A percentile compares a stretch with the other conserved stretches of the same genome.
Conservation (phyloP, 2,329 filamentous ascomycete genomes). For the Exophiala spinifera region DNA sequence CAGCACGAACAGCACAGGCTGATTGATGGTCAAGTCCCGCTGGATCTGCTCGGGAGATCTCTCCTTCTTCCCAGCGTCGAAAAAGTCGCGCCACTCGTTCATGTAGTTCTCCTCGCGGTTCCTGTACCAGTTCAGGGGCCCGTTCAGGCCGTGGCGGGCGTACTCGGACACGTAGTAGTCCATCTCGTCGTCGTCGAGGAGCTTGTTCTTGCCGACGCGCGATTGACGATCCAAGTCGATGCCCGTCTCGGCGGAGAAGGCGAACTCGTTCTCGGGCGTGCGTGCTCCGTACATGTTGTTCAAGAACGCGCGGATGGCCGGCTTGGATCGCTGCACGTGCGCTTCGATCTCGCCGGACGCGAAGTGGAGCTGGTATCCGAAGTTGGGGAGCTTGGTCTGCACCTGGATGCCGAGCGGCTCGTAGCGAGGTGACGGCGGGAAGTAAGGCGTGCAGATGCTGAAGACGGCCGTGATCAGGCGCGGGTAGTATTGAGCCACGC, state of each 20-base stretch:
- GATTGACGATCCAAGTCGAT: slow-evolving; percentile 61
- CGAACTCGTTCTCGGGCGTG: slow-evolving; percentile 53
- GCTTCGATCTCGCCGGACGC: slow-evolving; percentile 64
- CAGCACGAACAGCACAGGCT: slow-evolving; percentile 64
- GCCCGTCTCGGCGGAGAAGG: slow-evolving; percentile 61
- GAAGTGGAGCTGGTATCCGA: slow-evolving; percentile 82
- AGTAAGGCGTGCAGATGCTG: slow-evolving; percentile 75
- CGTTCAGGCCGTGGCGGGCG: slow-evolving; percentile 67
- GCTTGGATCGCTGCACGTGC: slow-evolving; percentile 51
- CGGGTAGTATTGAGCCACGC: slow-evolving; percentile 70
- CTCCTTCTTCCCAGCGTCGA: slow-evolving; percentile 12
- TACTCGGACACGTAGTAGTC: slow-evolving; percentile 75
- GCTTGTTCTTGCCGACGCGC: slow-evolving; percentile 46
- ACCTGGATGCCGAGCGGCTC: slow-evolving; percentile 60
- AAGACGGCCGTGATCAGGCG: slow-evolving; percentile 71
- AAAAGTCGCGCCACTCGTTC: slow-evolving; percentile 59
- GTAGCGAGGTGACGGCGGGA: slow-evolving; percentile 52
- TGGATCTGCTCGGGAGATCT: slow-evolving; percentile 6
- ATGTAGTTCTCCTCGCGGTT: slow-evolving; percentile 68
- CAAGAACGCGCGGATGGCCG: slow-evolving; percentile 67
- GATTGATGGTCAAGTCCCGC: slow-evolving; percentile 11
- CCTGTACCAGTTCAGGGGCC: slow-evolving; percentile 87
- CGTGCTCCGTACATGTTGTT: slow-evolving; percentile 67
- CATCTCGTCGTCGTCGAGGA: slow-evolving; percentile 67
- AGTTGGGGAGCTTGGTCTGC: slow-evolving; percentile 59